Conservation (phyloP, 192 early-diverging fungal species). For the Umbelopsis vinacea region DNA sequence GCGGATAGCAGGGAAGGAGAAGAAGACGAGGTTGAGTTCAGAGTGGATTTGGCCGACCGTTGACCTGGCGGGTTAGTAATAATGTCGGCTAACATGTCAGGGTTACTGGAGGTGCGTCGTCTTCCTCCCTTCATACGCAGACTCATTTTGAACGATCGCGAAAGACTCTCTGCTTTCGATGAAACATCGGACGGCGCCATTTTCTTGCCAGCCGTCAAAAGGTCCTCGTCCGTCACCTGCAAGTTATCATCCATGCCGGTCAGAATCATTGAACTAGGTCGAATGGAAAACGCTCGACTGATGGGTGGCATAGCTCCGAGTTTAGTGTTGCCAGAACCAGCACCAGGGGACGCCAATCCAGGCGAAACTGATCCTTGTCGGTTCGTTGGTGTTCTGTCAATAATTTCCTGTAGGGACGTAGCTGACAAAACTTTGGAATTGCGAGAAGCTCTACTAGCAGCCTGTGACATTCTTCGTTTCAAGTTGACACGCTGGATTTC, state of each 20-base stretch:
- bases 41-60: not conserved
- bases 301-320: conserved; percentile 30
- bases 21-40: not conserved
- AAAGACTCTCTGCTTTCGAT: conserved; percentile 38
- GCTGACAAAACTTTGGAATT: conserved; percentile 20
- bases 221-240: not conserved
- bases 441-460: conserved; percentile 5
- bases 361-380: not conserved
- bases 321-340: not conserved
- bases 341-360: not conserved
- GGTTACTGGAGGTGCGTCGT: conserved; percentile 6
- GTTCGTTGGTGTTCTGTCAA: not conserved
- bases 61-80: not conserved
- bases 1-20: not conserved
- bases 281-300: conserved; percentile 42
- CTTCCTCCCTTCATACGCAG: conserved; percentile 30
- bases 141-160: conserved; percentile 37
- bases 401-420: conserved; percentile 15
- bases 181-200: conserved; percentile 18
- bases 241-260: not conserved
- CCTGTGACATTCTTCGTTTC: conserved; percentile 12
- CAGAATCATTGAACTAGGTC: conserved; percentile 17
- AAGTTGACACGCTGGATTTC: conserved; percentile 52
- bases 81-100: not conserved
- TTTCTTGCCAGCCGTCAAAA: conserved; percentile 8